Percentiles rank a stretch among this genome's conserved stretches.
Evolutionary conservation across 768 basidiomycete species (phyloP).

Genomic region (Auriculariales sp.): DNA sequence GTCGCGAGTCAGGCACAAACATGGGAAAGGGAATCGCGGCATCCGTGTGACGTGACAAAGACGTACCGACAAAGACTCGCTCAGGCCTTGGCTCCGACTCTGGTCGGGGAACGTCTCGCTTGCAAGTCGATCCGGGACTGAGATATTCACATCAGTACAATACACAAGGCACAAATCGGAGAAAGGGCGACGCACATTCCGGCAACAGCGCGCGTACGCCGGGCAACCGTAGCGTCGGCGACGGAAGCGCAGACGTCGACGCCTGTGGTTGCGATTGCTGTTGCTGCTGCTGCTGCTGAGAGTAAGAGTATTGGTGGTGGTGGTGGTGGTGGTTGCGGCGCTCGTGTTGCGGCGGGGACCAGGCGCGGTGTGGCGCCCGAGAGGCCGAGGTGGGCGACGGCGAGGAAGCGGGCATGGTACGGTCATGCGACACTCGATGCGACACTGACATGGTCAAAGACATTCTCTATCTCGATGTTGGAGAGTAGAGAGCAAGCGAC

Average conservation of each 20-base stretch:
- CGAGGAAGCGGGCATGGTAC: neutral
- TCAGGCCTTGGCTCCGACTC: neutral
- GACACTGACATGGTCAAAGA: too few species aligned
- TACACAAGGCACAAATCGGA: neutral
- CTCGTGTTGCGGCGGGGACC: too few species aligned
- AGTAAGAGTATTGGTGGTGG: neutral
- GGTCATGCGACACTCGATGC: neutral
- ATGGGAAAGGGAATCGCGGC: neutral
- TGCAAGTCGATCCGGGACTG: too few species aligned
- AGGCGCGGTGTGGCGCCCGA: too few species aligned
- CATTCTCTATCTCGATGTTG: too few species aligned
- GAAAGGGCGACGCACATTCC: neutral
- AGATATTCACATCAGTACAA: too few species aligned
- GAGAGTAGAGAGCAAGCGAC: too few species aligned
- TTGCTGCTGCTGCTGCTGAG: neutral
- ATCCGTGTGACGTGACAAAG: neutral
- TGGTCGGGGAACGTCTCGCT: neutral
- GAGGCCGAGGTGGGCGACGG: too few species aligned
- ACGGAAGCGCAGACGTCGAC: neutral
- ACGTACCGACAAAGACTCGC: neutral
- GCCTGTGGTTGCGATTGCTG: neutral
- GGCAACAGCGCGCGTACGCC: neutral
- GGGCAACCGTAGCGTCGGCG: neutral
- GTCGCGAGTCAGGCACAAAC: neutral
- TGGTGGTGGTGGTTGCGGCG: too few species aligned